These are phyloP conservation scores for Penicillium digitatum DNA, from an alignment of 2,329 filamentous ascomycete species.

Conservation along the genomic window DNA sequence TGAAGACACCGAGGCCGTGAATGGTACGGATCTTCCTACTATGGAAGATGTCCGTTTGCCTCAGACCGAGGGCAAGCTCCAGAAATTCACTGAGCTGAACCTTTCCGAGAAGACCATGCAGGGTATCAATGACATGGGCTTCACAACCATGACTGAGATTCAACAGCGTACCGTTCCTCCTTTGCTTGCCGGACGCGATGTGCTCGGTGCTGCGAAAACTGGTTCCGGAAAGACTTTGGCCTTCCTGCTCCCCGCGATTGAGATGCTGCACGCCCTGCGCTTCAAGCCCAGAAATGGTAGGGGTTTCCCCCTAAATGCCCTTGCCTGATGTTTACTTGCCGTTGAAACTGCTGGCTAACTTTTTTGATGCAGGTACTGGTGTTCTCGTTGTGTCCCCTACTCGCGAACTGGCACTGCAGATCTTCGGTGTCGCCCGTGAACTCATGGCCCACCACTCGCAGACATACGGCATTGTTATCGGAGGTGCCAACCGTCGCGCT, in stretches of 20 bases:
- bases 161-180: conserved; percentile 84
- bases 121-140: conserved; percentile 87
- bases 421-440: conserved; percentile 90
- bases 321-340: not conserved
- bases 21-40: conserved; percentile 51
- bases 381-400: conserved; percentile 92
- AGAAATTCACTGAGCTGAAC: conserved; percentile 75
- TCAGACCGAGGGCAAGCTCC: conserved; percentile 57
- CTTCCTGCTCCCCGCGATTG: conserved; percentile 89
- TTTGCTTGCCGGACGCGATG: conserved; percentile 81
- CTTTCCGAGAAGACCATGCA: conserved; percentile 84
- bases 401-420: conserved; percentile 88
- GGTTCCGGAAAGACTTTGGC: conserved; percentile 93
- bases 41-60: conserved; percentile 53
- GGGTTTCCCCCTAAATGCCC: not conserved
- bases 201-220: conserved; percentile 92
- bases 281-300: conserved; percentile 88
- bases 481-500: conserved; percentile 82
- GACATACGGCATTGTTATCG: conserved; percentile 93
- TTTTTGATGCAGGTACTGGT: conserved; percentile 58
- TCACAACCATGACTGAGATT: conserved; percentile 93
- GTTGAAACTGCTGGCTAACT: conserved; percentile 5
- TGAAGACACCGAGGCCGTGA: conserved; percentile 14
- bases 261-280: conserved; percentile 82
- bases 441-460: conserved; percentile 92